Percentiles rank a stretch among this genome's conserved stretches.
These are phyloP conservation scores for Entrophospora sp. DNA, from an alignment of 192 early-diverging fungal species.

Conservation along the genomic window DNA sequence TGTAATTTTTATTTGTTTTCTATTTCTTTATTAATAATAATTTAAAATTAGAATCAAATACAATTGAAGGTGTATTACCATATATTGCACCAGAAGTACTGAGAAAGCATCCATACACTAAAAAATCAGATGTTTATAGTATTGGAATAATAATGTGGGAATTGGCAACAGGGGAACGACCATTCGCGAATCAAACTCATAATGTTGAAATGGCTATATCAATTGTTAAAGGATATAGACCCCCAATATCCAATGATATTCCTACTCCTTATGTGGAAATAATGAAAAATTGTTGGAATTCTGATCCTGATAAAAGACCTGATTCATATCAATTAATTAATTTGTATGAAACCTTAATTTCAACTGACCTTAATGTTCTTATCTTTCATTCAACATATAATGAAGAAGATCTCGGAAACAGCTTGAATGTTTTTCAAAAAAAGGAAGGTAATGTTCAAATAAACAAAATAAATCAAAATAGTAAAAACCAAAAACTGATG, in stretches of 20 bases:
- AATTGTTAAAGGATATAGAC: background rate
- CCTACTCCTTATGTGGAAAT: background rate
- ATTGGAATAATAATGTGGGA: slow-evolving; percentile 40
- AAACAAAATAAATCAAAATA: too few species aligned
- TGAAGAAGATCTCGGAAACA: too few species aligned
- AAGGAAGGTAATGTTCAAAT: too few species aligned
- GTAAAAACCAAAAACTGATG: too few species aligned
- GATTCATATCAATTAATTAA: too few species aligned
- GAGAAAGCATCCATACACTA: slow-evolving; percentile 21
- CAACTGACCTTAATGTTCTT: too few species aligned
- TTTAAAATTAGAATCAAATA: too few species aligned
- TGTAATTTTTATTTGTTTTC: too few species aligned
- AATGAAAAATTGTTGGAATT: slow-evolving; percentile 8
- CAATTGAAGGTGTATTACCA: slow-evolving; percentile 27
- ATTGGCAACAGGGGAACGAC: slow-evolving; percentile 25
- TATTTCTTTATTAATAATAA: too few species aligned
- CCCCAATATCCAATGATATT: background rate
- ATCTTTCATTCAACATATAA: too few species aligned
- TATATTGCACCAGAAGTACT: slow-evolving; percentile 34
- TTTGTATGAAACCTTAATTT: too few species aligned
- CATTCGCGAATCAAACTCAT: slow-evolving; percentile 17
- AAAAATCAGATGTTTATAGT: slow-evolving; percentile 32
- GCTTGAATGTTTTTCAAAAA: too few species aligned
- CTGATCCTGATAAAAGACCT: slow-evolving; percentile 11
- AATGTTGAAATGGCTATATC: background rate